Percentiles rank a stretch among this genome's conserved stretches.
Evolutionary conservation across 495 filamentous ascomycete species (phyloP).

Genomic region (Parachaetomium inaequale): DNA sequence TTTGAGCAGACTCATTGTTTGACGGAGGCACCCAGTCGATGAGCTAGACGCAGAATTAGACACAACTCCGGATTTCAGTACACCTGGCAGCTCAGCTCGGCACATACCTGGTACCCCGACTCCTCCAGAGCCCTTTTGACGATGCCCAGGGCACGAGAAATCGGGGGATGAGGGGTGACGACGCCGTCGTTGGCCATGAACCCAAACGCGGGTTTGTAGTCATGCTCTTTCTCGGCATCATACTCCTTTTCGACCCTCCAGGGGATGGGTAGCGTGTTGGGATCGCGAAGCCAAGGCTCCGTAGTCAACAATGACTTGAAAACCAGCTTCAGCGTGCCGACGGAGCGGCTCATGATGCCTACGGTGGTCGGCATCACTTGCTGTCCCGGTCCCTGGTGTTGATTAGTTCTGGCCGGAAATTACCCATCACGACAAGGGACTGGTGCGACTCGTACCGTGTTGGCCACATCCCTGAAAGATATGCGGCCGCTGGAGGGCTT

Average conservation of each 20-base stretch:
- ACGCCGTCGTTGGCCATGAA: conserved; percentile 40
- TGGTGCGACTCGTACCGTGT: conserved; percentile 8
- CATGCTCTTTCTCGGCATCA: conserved; percentile 24
- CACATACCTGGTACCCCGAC: conserved; percentile 40
- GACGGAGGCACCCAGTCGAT: background rate
- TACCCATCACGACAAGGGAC: background rate
- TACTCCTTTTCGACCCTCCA: conserved; percentile 28
- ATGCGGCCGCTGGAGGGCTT: conserved; percentile 58
- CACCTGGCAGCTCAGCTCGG: background rate
- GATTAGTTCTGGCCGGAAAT: background rate
- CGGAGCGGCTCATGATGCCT: background rate
- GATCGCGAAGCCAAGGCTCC: background rate
- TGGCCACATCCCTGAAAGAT: conserved; percentile 39
- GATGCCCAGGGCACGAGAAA: conserved; percentile 39
- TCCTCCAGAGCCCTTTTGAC: conserved; percentile 36
- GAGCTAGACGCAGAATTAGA: background rate
- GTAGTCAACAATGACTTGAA: background rate
- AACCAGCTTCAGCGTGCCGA: background rate
- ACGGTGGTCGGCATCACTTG: background rate
- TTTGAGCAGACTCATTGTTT: background rate
- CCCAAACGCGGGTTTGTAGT: conserved; percentile 35
- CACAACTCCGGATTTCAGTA: background rate
- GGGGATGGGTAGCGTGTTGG: background rate
- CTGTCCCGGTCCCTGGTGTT: background rate
- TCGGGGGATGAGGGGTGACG: conserved; percentile 53